A percentile compares a stretch with the other conserved stretches of the same genome.
Evolutionary conservation across 2,329 filamentous ascomycete genomes (phyloP).

Genomic region (Xylaria sp.): DNA sequence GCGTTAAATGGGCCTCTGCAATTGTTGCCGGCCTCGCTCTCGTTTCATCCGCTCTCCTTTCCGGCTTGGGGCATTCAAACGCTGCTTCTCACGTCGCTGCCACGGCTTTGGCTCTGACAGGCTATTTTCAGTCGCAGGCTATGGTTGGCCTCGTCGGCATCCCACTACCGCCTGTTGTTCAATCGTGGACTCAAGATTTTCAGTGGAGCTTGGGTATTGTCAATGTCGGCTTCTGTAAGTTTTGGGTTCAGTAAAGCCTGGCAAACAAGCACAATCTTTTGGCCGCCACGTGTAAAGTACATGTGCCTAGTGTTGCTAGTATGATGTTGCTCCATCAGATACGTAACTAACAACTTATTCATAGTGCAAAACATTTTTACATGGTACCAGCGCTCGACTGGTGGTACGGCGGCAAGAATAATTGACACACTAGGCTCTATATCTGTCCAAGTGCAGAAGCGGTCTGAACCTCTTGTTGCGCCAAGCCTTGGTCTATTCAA

Average conservation of each 20-base stretch:
- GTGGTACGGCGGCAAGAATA: constrained; percentile 82
- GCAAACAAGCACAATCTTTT: not conserved
- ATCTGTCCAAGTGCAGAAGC: constrained; percentile 86
- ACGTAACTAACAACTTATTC: constrained; percentile 27
- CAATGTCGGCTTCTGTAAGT: constrained; percentile 72
- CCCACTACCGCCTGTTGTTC: constrained; percentile 84
- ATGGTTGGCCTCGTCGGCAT: constrained; percentile 89
- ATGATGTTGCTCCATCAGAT: not conserved
- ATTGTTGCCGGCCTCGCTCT: constrained; percentile 87
- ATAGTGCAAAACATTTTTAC: constrained; percentile 84
- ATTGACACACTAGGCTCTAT: constrained; percentile 78
- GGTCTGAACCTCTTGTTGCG: constrained; percentile 54
- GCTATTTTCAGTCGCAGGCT: constrained; percentile 94
- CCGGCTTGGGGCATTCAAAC: constrained; percentile 90
- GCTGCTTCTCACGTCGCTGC: constrained; percentile 94
- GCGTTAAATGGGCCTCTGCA: constrained; percentile 90
- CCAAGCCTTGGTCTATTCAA: constrained; percentile 60
- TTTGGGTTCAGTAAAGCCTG: not conserved
- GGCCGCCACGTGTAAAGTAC: not conserved
- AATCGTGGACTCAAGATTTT: constrained; percentile 96
- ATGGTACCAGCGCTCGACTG: constrained; percentile 95
- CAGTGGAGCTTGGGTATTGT: constrained; percentile 99
- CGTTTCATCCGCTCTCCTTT: constrained; percentile 86
- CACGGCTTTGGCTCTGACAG: constrained; percentile 92
- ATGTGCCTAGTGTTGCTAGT: not conserved